phyloP scores from a whole-genome alignment of 106 monocot genomes.

The Platanthera guangdongensis region DNA sequence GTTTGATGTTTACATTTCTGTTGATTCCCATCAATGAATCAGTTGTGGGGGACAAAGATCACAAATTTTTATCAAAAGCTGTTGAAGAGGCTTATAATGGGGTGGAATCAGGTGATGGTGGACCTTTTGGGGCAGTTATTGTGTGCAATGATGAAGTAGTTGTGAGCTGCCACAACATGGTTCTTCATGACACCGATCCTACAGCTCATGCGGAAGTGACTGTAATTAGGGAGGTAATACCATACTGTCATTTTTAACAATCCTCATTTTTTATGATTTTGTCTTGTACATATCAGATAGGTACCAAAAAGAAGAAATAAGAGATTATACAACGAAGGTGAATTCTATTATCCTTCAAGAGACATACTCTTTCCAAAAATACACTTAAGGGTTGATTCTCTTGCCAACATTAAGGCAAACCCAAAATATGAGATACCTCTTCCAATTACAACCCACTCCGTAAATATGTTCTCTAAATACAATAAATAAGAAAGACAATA shows the following conservation, averaged over 20 bases:
- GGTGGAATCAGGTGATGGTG: conserved; percentile 79
- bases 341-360: too few species aligned
- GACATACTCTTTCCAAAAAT: too few species aligned
- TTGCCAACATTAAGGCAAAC: too few species aligned
- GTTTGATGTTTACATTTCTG: not conserved
- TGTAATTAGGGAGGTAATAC: conserved; percentile 74
- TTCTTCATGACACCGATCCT: conserved; percentile 69
- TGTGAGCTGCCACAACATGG: conserved; percentile 96
- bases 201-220: conserved; percentile 98
- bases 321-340: too few species aligned
- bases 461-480: too few species aligned
- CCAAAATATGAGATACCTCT: too few species aligned
- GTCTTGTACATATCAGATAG: not conserved
- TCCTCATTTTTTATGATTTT: not conserved
- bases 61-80: conserved; percentile 84
- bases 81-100: conserved; percentile 83
- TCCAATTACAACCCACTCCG: too few species aligned
- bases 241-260: not conserved
- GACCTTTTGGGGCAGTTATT: conserved; percentile 93
- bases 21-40: not conserved
- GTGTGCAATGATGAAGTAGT: conserved; percentile 78
- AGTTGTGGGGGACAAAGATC: conserved; percentile 54
- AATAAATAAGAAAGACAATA: too few species aligned
- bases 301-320: too few species aligned
- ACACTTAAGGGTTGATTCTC: too few species aligned